Conservation (phyloP, 352 stramenopile species). For the Globisporangium solare region DNA sequence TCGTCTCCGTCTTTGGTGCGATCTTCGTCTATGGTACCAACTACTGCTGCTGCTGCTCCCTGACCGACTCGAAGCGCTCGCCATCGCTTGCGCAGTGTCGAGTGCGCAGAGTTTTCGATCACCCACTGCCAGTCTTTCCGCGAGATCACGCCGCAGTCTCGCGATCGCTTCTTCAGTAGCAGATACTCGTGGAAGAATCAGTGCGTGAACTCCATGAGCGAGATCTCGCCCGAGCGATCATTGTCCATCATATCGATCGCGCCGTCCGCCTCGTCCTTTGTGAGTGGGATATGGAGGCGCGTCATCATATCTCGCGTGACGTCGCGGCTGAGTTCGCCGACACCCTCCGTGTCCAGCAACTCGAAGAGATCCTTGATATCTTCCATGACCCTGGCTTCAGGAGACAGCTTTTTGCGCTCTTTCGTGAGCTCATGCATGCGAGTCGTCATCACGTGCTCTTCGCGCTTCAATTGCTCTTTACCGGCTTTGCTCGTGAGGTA, state of each 20-base stretch:
- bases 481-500: constrained; percentile 46
- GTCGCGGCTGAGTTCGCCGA: constrained; percentile 45
- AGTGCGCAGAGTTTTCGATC: constrained; percentile 45
- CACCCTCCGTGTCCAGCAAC: constrained; percentile 47
- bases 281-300: constrained; percentile 55
- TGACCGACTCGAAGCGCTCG: constrained; percentile 26
- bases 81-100: constrained; percentile 46
- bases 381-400: constrained; percentile 40
- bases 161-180: constrained; percentile 39
- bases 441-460: constrained; percentile 37
- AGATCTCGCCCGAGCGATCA: constrained; percentile 60
- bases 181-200: constrained; percentile 68
- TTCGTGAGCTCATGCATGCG: constrained; percentile 34
- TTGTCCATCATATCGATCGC: constrained; percentile 83
- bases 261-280: constrained; percentile 43
- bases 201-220: constrained; percentile 53
- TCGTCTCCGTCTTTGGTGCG: not conserved
- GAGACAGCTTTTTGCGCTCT: constrained; percentile 29
- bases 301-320: constrained; percentile 41
- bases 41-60: not conserved
- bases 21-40: not conserved
- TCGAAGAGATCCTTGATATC: constrained; percentile 69
- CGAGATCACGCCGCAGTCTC: constrained; percentile 50
- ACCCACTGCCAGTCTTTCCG: constrained; percentile 62
- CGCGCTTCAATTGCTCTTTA: constrained; percentile 43